Evolutionary conservation across 306 rosid species (phyloP).

Genomic region (Comarum palustre): DNA sequence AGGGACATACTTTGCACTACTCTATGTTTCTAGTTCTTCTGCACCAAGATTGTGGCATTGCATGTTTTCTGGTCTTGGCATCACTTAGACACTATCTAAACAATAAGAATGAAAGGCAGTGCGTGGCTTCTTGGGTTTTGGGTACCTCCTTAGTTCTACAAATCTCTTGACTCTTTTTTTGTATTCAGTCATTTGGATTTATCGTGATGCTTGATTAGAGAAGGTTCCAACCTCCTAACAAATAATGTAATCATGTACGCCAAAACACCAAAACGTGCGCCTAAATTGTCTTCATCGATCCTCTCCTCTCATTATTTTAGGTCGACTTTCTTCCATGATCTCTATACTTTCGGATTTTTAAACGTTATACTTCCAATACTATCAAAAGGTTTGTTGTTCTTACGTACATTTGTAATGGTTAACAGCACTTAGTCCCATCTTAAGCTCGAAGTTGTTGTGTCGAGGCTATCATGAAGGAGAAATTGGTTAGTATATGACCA

Average conservation of each 20-base stretch:
- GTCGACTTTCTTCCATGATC: neutral
- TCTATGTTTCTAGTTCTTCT: neutral
- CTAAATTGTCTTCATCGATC: constrained; percentile 3
- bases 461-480: neutral
- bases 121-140: constrained; percentile 20
- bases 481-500: neutral
- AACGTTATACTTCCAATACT: neutral
- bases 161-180: constrained; percentile 28
- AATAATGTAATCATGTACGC: constrained; percentile 24
- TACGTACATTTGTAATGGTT: neutral
- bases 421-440: neutral
- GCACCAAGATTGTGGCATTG: neutral
- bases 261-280: constrained; percentile 13
- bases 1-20: neutral
- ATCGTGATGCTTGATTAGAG: constrained; percentile 12
- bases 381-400: neutral
- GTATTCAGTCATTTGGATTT: constrained; percentile 29
- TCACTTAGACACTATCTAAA: neutral
- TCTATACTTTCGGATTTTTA: neutral
- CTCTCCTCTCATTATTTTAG: neutral
- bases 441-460: neutral
- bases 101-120: constrained; percentile 1
- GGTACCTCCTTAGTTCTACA: constrained; percentile 18
- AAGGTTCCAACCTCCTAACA: constrained; percentile 12
- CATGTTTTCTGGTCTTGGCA: constrained; percentile 15